Evolutionary conservation across 352 stramenopile genomes (phyloP).

Genomic region (Pythium folliculosum): DNA sequence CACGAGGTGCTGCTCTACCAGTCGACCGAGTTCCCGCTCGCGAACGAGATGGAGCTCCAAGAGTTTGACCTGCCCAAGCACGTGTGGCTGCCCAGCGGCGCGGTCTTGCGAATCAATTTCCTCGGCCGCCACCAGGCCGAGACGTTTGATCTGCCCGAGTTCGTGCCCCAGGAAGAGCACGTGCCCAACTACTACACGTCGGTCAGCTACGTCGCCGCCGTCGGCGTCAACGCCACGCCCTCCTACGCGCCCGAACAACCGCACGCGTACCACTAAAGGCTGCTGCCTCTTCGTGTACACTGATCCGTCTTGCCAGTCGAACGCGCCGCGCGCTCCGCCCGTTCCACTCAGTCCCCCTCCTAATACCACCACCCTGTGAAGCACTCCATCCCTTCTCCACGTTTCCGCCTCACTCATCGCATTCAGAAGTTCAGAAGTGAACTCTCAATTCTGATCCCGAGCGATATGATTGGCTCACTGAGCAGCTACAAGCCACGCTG

Average conservation of each 20-base stretch:
- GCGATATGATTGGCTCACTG: background rate
- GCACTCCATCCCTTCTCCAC: too few relatives aligned
- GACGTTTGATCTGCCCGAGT: slow-evolving; percentile 33
- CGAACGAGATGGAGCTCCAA: slow-evolving; percentile 71
- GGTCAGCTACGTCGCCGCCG: slow-evolving; percentile 12
- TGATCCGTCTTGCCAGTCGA: background rate
- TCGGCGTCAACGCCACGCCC: slow-evolving; percentile 3
- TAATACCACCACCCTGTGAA: background rate
- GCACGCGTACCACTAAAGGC: background rate
- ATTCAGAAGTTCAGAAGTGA: too few relatives aligned
- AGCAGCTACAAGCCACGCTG: background rate
- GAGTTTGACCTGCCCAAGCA: slow-evolving; percentile 48
- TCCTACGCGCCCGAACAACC: background rate
- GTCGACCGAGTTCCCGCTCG: slow-evolving; percentile 57
- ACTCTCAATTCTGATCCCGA: background rate
- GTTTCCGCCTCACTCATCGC: too few relatives aligned
- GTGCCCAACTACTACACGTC: slow-evolving; percentile 28
- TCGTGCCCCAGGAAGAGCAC: slow-evolving; percentile 32
- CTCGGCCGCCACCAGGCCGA: slow-evolving; percentile 27
- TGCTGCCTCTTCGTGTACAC: background rate
- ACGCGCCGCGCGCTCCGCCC: too few relatives aligned
- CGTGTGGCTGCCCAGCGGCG: slow-evolving; percentile 39
- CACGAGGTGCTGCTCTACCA: slow-evolving; percentile 40
- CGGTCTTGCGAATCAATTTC: slow-evolving; percentile 32
- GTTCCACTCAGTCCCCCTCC: too few relatives aligned